These are phyloP conservation scores for Penicillium ucsense DNA, from an alignment of 495 filamentous ascomycete species.

Conservation along the genomic window DNA sequence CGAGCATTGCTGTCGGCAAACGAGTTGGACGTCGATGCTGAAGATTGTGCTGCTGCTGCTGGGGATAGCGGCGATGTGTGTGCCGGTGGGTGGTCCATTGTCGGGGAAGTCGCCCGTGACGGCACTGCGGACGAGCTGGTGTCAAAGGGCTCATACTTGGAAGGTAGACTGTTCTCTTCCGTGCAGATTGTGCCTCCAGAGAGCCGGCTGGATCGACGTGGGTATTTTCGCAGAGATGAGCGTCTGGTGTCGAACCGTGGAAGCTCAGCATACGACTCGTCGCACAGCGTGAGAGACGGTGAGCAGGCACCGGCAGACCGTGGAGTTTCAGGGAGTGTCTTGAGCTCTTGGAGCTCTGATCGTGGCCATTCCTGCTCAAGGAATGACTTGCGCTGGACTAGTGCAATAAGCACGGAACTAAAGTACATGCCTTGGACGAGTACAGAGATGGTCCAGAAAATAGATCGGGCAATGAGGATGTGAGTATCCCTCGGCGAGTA, in stretches of 20 bases:
- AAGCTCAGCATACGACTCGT: constrained; percentile 8
- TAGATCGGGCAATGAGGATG: constrained; percentile 20
- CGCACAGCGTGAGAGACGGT: constrained; percentile 5
- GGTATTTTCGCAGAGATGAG: constrained; percentile 17
- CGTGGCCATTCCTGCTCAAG: constrained; percentile 14
- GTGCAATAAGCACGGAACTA: constrained; percentile 19
- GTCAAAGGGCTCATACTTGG: constrained; percentile 21
- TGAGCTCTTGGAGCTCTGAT: constrained; percentile 20
- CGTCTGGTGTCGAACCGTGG: constrained; percentile 13
- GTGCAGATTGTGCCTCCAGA: constrained; percentile 27
- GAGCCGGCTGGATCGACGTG: constrained; percentile 25
- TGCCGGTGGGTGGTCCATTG: background rate
- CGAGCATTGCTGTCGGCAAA: constrained; percentile 7
- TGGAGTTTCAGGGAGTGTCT: constrained; percentile 12
- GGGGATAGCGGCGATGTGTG: background rate
- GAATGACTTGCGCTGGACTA: constrained; percentile 5
- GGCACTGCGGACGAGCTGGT: constrained; percentile 9
- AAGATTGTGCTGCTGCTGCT: background rate
- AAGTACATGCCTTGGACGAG: constrained; percentile 26
- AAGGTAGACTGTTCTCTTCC: constrained; percentile 10
- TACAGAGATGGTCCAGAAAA: constrained; percentile 27
- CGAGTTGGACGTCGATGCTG: background rate
- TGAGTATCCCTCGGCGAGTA: constrained; percentile 4
- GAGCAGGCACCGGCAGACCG: background rate
- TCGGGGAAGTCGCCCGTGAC: constrained; percentile 8